Evolutionary conservation across 1,284 basidiomycete genomes (phyloP), one percentile per base, ranked within the genome.

Genomic region (Moesziomyces antarcticus): DNA sequence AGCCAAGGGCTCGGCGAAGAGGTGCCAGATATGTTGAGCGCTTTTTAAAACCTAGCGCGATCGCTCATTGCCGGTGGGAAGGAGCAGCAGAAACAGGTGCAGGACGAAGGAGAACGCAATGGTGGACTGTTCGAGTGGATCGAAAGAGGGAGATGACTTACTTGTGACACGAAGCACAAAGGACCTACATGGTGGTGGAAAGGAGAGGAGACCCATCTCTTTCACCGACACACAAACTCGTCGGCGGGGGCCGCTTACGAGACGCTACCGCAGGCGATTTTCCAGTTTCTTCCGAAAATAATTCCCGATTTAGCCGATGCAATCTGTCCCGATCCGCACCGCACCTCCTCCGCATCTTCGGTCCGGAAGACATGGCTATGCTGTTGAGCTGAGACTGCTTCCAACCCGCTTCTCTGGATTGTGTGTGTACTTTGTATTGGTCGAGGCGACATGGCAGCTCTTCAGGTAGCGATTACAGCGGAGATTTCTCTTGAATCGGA

Each of bases 21-120:
- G 72, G 72, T 74, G 72, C 72, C 72, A 74, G 72, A 74, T 74
- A 57, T 41, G 25, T 73, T 62, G 62, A 70, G 72, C 72, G 67
- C 72, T 67, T 74, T 68, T 65, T 49, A 55, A 66, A 70, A 74
- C 72, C 72, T 74, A 70, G 72, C 72, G 72, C 72, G 72, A 66
- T 74, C 72, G 61, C 66, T 74, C 72, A 74, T 74, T 74, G 72
- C 72, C 72, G 72, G 64, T 42, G 48, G 48, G 21, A 22, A 21
- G 40, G 10, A 35, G 50, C 13, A 49, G 40, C 21, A 45, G 55
- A 41, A 24, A 37, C 25, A 33, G 14, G 22, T 44, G 43, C 1
- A 48, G 43, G 11, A 40, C 21, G 49, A 27, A 30, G 49, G 21
- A 30, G 21, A 13, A 4, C 13, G 14, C 27, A 8, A 21, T 21